Conservation (phyloP, 805 yeast species). For the Pichia ethanolica region DNA sequence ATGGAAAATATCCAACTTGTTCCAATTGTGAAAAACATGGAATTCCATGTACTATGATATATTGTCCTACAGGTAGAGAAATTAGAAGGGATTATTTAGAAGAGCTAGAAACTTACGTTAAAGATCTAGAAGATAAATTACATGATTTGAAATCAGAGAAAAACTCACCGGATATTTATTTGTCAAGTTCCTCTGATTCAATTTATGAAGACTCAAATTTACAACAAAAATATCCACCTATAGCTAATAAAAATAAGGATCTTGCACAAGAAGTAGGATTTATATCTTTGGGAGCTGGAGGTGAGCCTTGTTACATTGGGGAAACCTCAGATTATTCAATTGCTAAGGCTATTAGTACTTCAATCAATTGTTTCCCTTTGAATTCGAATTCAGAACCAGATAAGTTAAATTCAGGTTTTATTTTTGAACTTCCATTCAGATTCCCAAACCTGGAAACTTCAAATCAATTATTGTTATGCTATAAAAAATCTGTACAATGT, state of each 20-base stretch:
- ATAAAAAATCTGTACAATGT: constrained; percentile 26
- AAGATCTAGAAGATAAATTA: constrained; percentile 1
- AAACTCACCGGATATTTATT: not conserved
- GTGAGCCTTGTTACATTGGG: constrained; percentile 25
- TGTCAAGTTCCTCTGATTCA: not conserved
- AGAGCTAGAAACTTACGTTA: constrained; percentile 32
- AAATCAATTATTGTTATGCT: constrained; percentile 15
- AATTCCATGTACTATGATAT: constrained; percentile 38
- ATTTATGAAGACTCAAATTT: not conserved
- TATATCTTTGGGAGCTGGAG: constrained; percentile 25
- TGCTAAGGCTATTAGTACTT: constrained; percentile 24
- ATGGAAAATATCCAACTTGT: constrained; percentile 44
- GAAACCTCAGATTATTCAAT: constrained; percentile 28
- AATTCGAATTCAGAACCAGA: constrained; percentile 1
- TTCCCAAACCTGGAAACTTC: constrained; percentile 18
- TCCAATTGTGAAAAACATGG: constrained; percentile 34
- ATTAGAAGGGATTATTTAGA: constrained; percentile 41
- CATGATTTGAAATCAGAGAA: not conserved
- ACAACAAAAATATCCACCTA: not conserved
- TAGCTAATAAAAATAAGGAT: constrained; percentile 8
- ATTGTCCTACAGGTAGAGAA: constrained; percentile 40
- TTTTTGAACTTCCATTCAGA: constrained; percentile 12
- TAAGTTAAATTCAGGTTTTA: not conserved
- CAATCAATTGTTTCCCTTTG: constrained; percentile 15
- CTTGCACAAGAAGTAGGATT: constrained; percentile 26